Evolutionary conservation across 768 basidiomycete genomes (phyloP).

Genomic region (Amanita exitialis): DNA sequence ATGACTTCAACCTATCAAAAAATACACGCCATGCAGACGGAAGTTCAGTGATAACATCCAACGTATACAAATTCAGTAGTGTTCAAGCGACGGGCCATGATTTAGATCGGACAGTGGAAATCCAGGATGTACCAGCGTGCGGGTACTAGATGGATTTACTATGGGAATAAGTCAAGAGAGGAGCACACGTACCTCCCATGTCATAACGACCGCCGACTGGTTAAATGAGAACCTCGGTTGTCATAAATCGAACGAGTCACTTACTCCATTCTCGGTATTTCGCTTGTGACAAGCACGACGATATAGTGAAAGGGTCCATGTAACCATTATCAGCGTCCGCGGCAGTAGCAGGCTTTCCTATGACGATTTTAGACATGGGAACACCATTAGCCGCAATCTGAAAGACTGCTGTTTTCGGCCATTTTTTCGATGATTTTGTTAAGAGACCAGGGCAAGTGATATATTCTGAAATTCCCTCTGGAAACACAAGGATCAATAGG

Average conservation of each 20-base stretch:
- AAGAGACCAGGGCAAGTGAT: conserved; percentile 48
- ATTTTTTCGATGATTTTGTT: conserved; percentile 20
- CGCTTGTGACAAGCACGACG: conserved; percentile 50
- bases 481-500: not conserved
- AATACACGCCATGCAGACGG: too few relatives aligned
- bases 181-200: not conserved
- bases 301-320: conserved; percentile 46
- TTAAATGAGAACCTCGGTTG: not conserved
- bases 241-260: not conserved
- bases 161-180: not conserved
- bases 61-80: not conserved
- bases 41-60: too few relatives aligned
- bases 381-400: conserved; percentile 52
- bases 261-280: conserved; percentile 10
- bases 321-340: conserved; percentile 51
- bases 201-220: conserved; percentile 1
- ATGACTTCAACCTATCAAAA: too few relatives aligned
- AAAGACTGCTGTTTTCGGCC: conserved; percentile 54
- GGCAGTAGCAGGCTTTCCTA: conserved; percentile 58
- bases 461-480: conserved; percentile 56
- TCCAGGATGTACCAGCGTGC: not conserved
- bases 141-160: not conserved
- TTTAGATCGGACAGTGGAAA: not conserved
- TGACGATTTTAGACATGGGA: conserved; percentile 26
- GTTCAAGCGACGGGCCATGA: not conserved